Percentiles rank a stretch among this genome's conserved stretches.
phyloP scores from a whole-genome alignment of 2,329 filamentous ascomycete genomes.

The Pezizomycotina sp. region DNA sequence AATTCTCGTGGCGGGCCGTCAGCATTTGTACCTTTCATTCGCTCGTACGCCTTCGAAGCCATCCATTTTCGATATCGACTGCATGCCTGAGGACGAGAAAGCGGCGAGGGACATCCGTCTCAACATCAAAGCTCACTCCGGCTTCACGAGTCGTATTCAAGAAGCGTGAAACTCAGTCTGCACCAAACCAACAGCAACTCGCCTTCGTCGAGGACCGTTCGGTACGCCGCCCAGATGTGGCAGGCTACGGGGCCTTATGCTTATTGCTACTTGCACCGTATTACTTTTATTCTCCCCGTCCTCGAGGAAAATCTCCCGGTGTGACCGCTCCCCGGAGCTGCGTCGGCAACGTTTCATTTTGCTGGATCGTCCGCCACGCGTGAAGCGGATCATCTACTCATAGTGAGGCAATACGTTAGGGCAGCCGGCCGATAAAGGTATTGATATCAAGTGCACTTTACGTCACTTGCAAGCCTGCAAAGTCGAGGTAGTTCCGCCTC shows the following conservation, averaged over 20 bases:
- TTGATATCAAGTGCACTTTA: too few species aligned
- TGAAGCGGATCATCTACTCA: too few species aligned
- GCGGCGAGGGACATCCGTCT: slow-evolving; percentile 69
- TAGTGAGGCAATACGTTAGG: too few species aligned
- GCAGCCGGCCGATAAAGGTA: too few species aligned
- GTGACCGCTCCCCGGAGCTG: too few species aligned
- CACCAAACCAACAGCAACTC: slow-evolving; percentile 30
- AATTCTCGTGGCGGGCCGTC: too few species aligned
- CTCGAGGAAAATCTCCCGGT: slow-evolving; percentile 64
- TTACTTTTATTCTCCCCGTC: slow-evolving; percentile 84
- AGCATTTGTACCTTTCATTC: too few species aligned
- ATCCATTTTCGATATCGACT: too few species aligned
- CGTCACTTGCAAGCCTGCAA: too few species aligned
- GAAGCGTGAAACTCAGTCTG: slow-evolving; percentile 30
- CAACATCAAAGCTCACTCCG: slow-evolving; percentile 79
- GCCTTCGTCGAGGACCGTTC: slow-evolving; percentile 90
- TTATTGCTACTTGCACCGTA: slow-evolving; percentile 88
- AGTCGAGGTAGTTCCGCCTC: too few species aligned
- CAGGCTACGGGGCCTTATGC: slow-evolving; percentile 84
- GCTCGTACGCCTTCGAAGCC: too few species aligned
- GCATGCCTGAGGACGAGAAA: too few species aligned
- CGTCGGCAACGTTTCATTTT: slow-evolving; percentile 12
- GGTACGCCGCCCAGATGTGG: slow-evolving; percentile 82
- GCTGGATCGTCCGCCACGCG: slow-evolving; percentile 17
- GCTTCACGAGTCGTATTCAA: slow-evolving; percentile 76